Evolutionary conservation across 2,329 filamentous ascomycete genomes (phyloP).

Genomic region (Byssothecium circinans): DNA sequence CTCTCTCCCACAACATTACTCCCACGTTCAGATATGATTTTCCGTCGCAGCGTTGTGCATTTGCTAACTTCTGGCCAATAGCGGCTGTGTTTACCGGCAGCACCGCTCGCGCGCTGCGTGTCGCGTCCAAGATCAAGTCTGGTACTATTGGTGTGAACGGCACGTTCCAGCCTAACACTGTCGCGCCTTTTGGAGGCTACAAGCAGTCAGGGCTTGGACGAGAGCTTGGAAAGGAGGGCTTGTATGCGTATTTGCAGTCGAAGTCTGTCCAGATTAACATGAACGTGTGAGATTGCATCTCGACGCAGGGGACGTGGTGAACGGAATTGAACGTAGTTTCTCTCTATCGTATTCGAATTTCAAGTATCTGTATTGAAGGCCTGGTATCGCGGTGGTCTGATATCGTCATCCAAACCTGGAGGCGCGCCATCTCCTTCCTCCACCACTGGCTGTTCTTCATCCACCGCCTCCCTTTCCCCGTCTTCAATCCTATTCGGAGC

Average conservation of each 20-base stretch:
- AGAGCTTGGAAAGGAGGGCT: conserved; percentile 28
- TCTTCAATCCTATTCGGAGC: background rate
- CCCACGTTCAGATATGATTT: background rate
- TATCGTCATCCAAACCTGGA: conserved; percentile 4
- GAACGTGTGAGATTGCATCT: background rate
- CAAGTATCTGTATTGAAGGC: background rate
- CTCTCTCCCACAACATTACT: no score
- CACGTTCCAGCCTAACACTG: conserved; percentile 29
- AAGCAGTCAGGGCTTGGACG: conserved; percentile 34
- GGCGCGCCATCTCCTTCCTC: background rate
- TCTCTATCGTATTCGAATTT: no score
- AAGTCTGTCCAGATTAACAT: conserved; percentile 19
- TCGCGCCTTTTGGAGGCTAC: conserved; percentile 33
- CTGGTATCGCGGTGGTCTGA: conserved; percentile 5
- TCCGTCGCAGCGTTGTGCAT: background rate
- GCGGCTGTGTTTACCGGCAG: conserved; percentile 22
- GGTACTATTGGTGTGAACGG: conserved; percentile 27
- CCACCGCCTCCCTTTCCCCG: background rate
- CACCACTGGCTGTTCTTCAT: background rate
- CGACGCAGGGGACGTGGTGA: no score
- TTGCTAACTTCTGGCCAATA: conserved; percentile 2
- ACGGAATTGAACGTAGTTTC: no score
- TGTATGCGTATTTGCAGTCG: conserved; percentile 29
- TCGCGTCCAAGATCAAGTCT: conserved; percentile 28
- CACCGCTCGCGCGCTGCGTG: conserved; percentile 22